Base-by-base conservation (phyloP, 768 basidiomycete genomes). In the Paxillus ammoniavirescens region DNA sequence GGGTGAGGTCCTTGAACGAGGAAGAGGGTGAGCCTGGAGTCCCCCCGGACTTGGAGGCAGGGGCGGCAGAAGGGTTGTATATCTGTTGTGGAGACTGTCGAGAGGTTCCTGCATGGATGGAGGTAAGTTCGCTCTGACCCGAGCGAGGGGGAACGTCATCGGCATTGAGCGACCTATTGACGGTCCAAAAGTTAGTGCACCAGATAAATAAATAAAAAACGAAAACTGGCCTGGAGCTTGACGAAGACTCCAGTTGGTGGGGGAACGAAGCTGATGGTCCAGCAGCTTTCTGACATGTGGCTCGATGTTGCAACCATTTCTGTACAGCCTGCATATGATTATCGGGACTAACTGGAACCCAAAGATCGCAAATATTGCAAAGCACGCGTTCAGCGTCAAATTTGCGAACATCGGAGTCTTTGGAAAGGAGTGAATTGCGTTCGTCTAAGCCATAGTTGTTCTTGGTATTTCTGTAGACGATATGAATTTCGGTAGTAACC, bases 341-440 rank as follows among this genome's bases (percentile, higher is more conserved):
- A 49, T 84, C 82, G 1, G 81, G 63, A 17, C 79, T 81, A 41
- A 88, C 72, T 12, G 73, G 55, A n/a, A 91, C 64, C 89, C 87
- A 89, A 26, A 72, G 66, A 42, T 88, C 87, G 65, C 88, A 91
- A 42, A 78, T 71, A 50, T 80, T 81, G 60, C 89, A 90, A 0
- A 88, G 73, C 0, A 89, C 75, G 7, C 89, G 80, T 60, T 89
- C 87, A 3, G 82, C 76, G 52, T 91, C 88, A 62, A 86, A 86
- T 62, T 87, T 88, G 57, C 86, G 81, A n/a, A 87, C 80, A 55
- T 84, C 80, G 3, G 83, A 81, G 63, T 91, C 89, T 47, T 82
- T 79, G 38, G 81, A 69, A 55, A 91, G 78, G 35, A 82, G 61
- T 1, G 77, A 68, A 60, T 79, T 82, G 55, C 83, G 78, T 61